Evolutionary conservation across 2,329 filamentous ascomycete species (phyloP).

Genomic region (Fusarium tuaranense): DNA sequence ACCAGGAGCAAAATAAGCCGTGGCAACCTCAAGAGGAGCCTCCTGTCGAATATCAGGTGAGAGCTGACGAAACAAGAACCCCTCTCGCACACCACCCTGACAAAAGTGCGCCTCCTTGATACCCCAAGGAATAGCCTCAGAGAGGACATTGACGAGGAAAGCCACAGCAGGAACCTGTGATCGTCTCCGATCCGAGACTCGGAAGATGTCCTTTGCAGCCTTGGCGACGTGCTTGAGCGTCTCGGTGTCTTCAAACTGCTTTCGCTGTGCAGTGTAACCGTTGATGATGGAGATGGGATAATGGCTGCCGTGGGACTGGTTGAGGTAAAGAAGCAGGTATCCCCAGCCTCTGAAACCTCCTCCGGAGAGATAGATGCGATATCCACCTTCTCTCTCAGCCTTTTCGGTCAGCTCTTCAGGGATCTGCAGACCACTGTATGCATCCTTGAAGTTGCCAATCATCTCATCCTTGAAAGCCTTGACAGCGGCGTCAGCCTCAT

Average conservation of each 20-base stretch:
- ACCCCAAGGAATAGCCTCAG: constrained; percentile 67
- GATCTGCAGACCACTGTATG: constrained; percentile 64
- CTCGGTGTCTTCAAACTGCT: constrained; percentile 64
- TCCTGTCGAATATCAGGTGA: constrained; percentile 59
- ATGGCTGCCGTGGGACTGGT: constrained; percentile 66
- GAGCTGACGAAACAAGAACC: constrained; percentile 70
- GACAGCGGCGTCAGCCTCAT: constrained; percentile 58
- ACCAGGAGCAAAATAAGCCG: constrained; percentile 61
- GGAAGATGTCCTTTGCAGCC: constrained; percentile 60
- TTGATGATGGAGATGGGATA: constrained; percentile 81
- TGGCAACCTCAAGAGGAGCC: constrained; percentile 71
- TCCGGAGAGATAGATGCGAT: constrained; percentile 75
- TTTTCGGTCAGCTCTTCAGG: constrained; percentile 61
- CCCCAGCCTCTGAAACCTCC: constrained; percentile 80
- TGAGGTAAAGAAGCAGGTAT: constrained; percentile 71
- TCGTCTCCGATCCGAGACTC: constrained; percentile 73
- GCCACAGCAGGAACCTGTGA: constrained; percentile 76
- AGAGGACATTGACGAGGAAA: constrained; percentile 73
- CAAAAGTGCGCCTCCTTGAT: constrained; percentile 75
- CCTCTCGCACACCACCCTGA: constrained; percentile 78
- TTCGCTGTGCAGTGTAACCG: constrained; percentile 66
- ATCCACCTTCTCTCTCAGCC: constrained; percentile 58
- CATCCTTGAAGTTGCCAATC: constrained; percentile 60
- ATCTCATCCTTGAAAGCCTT: constrained; percentile 63
- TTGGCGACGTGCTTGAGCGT: constrained; percentile 49